Conservation (phyloP, 106 monocot species). For the Cymbidium sinense region DNA sequence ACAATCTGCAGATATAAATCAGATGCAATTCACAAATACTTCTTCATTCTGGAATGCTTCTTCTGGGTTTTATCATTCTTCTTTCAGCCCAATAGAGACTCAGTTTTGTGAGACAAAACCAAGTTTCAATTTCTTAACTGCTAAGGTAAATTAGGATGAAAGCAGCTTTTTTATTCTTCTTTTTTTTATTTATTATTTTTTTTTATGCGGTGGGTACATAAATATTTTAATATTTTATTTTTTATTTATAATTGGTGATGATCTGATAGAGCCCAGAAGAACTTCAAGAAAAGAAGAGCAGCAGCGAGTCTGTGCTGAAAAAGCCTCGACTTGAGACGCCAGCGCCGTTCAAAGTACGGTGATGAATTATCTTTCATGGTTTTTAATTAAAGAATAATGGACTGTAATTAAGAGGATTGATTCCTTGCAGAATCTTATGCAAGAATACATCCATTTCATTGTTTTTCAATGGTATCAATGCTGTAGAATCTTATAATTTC, state of each 20-base stretch:
- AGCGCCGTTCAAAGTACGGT: slow-evolving; percentile 2
- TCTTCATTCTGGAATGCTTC: slow-evolving; percentile 6
- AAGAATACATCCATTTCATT: background rate
- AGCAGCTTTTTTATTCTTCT: background rate
- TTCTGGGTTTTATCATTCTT: background rate
- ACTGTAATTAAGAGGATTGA: background rate
- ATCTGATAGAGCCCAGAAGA: background rate
- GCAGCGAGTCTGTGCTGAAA: background rate
- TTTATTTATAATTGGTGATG: background rate
- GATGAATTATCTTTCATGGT: background rate
- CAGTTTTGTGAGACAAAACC: background rate
- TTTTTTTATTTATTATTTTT: no score
- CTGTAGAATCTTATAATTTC: no score
- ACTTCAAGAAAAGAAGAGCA: background rate
- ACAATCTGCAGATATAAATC: background rate
- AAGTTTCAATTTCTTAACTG: no score
- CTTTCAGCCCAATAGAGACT: background rate
- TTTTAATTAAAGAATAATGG: background rate
- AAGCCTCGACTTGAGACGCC: slow-evolving; percentile 3
- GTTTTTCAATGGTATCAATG: no score
- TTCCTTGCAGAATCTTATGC: background rate
- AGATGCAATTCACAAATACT: slow-evolving; percentile 1
- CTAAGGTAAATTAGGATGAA: background rate
- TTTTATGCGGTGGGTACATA: background rate
- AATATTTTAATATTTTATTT: background rate